phyloP scores from a whole-genome alignment of 2,329 filamentous ascomycete species.

The Parasarocladium wereldwijsianum region DNA sequence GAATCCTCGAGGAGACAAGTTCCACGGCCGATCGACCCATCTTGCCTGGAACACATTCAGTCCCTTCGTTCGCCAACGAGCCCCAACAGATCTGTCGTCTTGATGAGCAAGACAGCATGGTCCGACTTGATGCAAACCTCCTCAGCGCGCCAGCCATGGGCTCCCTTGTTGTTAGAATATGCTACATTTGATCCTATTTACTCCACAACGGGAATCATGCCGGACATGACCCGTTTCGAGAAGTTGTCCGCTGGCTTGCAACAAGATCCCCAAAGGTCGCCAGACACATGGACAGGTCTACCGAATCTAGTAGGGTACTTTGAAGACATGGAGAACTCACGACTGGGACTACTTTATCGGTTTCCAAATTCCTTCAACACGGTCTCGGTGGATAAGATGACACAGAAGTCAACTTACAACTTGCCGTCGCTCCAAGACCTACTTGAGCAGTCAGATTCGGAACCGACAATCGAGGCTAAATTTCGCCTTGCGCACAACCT shows the following conservation, averaged over 20 bases:
- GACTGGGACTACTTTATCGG: conserved; percentile 62
- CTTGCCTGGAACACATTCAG: conserved; percentile 33
- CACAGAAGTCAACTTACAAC: conserved; percentile 33
- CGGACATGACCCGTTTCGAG: conserved; percentile 50
- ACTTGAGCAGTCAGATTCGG: conserved; percentile 33
- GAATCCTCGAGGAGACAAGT: conserved; percentile 47
- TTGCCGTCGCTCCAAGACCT: conserved; percentile 40
- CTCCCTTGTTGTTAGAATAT: conserved; percentile 56
- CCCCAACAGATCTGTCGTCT: conserved; percentile 29
- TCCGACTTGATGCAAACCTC: conserved; percentile 28
- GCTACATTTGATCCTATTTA: conserved; percentile 49
- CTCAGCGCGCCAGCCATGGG: conserved; percentile 26
- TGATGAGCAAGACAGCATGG: conserved; percentile 35
- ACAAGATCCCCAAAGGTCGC: conserved; percentile 34
- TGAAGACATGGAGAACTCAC: conserved; percentile 54
- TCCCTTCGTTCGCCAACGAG: conserved; percentile 18
- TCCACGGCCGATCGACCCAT: conserved; percentile 43
- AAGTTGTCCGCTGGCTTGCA: conserved; percentile 45
- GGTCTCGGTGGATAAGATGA: conserved; percentile 35
- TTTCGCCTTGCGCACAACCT: conserved; percentile 63
- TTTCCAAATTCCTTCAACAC: conserved; percentile 52
- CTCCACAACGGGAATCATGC: conserved; percentile 46
- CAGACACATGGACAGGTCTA: conserved; percentile 44
- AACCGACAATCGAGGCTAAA: conserved; percentile 59
- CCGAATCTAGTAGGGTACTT: conserved; percentile 55